Conservation (phyloP, 164 flowering plant genomes). For the Cinnamomum micranthum region DNA sequence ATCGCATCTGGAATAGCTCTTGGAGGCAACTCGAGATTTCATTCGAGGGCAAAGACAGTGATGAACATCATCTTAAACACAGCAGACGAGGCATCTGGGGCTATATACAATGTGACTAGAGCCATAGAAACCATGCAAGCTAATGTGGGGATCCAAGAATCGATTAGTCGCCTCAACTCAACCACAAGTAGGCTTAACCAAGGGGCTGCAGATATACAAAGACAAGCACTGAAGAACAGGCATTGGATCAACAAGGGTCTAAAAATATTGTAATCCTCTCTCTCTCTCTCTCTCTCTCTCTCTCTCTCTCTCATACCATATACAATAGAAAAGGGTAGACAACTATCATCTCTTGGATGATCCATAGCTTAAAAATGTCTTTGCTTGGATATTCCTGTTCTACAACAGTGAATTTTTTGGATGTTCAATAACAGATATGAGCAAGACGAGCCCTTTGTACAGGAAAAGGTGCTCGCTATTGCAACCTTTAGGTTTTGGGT, state of each 20-base stretch:
- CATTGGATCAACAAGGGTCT: conserved; percentile 50
- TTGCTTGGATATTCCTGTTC: not conserved
- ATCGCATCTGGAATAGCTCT: conserved; percentile 56
- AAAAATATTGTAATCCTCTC: conserved; percentile 43
- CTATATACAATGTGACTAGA: conserved; percentile 59
- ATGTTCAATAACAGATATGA: no score
- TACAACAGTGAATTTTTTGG: not conserved
- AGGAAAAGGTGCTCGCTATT: no score
- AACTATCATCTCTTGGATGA: not conserved
- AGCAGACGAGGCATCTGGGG: conserved; percentile 63
- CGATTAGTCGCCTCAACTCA: conserved; percentile 41
- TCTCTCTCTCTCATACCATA: conserved; percentile 12
- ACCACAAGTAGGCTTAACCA: conserved; percentile 47
- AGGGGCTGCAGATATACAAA: conserved; percentile 47
- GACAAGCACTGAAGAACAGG: conserved; percentile 59
- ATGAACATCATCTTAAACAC: conserved; percentile 56
- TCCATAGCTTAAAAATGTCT: not conserved
- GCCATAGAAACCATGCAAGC: conserved; percentile 54
- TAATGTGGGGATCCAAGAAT: conserved; percentile 27
- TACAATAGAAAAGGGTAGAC: not conserved
- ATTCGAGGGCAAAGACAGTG: conserved; percentile 56
- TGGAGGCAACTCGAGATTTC: conserved; percentile 61
- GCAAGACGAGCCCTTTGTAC: no score
- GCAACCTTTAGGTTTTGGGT: no score
- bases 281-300: conserved; percentile 5